phyloP scores from a whole-genome alignment of 2,329 filamentous ascomycete genomes.

The Colletotrichum spinosum region DNA sequence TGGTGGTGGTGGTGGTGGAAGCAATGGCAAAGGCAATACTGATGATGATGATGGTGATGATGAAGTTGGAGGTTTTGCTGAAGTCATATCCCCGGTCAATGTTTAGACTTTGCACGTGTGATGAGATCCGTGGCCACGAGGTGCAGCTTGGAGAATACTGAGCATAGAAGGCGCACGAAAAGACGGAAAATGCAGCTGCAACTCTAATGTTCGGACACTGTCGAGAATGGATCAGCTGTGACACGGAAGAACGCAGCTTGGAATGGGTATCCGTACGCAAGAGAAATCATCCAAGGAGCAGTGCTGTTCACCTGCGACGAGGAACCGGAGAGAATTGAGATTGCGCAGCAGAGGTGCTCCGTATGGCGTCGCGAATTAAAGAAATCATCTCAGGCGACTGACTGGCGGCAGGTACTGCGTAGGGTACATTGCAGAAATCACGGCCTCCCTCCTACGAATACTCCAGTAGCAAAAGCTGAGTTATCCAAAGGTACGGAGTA shows the following conservation, averaged over 20 bases:
- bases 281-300: constrained; percentile 13
- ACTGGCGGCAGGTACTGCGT: too few relatives aligned
- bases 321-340: neutral
- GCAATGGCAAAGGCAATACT: neutral
- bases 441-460: too few relatives aligned
- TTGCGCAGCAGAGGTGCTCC: neutral
- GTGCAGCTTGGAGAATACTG: neutral
- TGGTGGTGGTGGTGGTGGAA: neutral
- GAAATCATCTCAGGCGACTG: too few relatives aligned
- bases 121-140: neutral
- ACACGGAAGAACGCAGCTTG: constrained; percentile 7
- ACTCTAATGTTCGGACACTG: neutral
- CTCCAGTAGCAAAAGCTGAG: too few relatives aligned
- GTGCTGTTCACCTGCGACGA: constrained; percentile 30
- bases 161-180: neutral
- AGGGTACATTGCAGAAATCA: too few relatives aligned
- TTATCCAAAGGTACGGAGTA: too few relatives aligned
- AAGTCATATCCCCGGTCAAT: neutral
- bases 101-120: constrained; percentile 28
- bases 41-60: constrained; percentile 4
- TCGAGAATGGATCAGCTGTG: constrained; percentile 26
- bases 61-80: constrained; percentile 3
- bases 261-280: too few relatives aligned
- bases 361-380: too few relatives aligned
- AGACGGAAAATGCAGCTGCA: neutral